phyloP scores from a whole-genome alignment of 1,284 basidiomycete species.

The Leccinum cinnamomeum region DNA sequence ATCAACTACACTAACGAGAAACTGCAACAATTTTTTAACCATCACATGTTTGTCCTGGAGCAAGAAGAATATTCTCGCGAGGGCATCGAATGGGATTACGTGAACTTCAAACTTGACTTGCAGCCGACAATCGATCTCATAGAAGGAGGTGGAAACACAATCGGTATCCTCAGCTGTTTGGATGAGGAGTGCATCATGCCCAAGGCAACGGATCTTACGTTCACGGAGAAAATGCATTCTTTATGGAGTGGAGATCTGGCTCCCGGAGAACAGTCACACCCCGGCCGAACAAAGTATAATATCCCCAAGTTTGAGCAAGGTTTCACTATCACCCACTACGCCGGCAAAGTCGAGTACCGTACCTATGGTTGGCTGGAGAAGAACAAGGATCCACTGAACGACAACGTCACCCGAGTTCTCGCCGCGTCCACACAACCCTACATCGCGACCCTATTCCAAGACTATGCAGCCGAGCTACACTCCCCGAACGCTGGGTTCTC shows the following conservation, averaged over 20 bases:
- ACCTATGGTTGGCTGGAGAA: conserved; percentile 99
- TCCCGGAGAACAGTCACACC: conserved; percentile 59
- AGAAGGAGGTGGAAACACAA: conserved; percentile 69
- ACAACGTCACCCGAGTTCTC: conserved; percentile 91
- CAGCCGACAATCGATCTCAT: conserved; percentile 99
- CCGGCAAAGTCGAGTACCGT: conserved; percentile 94
- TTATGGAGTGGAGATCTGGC: conserved; percentile 60
- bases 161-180: conserved; percentile 91
- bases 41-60: conserved; percentile 99
- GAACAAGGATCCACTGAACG: conserved; percentile 99
- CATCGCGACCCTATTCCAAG: conserved; percentile 82
- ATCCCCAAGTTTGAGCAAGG: conserved; percentile 90
- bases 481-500: conserved; percentile 42
- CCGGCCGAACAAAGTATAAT: conserved; percentile 81
- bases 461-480: conserved; percentile 56
- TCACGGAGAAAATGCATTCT: conserved; percentile 88
- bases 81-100: conserved; percentile 97
- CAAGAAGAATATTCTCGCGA: conserved; percentile 99
- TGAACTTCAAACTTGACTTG: conserved; percentile 97
- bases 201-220: conserved; percentile 92
- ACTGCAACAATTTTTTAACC: conserved; percentile 97
- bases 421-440: conserved; percentile 83
- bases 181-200: conserved; percentile 99
- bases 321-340: conserved; percentile 96
- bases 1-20: conserved; percentile 99